Evolutionary conservation across 306 rosid genomes (phyloP).

Genomic region (Urtica urens): DNA sequence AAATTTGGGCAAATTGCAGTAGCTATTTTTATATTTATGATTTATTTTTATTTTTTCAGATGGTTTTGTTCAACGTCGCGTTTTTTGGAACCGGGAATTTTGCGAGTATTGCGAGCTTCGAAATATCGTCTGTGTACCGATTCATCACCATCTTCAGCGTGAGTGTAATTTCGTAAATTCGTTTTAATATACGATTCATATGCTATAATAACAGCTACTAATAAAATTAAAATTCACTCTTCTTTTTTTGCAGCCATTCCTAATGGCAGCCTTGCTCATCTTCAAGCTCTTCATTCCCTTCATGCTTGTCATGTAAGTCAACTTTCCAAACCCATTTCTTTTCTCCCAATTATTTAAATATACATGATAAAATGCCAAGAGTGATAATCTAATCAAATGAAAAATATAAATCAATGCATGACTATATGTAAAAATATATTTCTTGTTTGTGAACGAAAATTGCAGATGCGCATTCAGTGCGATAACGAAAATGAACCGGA

Average conservation of each 20-base stretch:
- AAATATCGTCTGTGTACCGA: slow-evolving; percentile 87
- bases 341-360: not conserved
- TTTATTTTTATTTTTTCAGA: no score
- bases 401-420: no score
- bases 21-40: no score
- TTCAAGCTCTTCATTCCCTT: slow-evolving; percentile 85
- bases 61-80: slow-evolving; percentile 74
- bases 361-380: no score
- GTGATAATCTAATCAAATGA: no score
- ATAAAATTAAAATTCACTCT: slow-evolving; percentile 16
- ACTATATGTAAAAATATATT: no score
- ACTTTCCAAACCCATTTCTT: not conserved
- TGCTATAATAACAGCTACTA: no score
- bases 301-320: slow-evolving; percentile 82
- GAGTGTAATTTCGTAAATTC: slow-evolving; percentile 32
- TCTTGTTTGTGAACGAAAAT: slow-evolving; percentile 15
- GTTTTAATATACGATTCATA: no score
- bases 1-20: no score
- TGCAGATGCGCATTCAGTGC: slow-evolving; percentile 87
- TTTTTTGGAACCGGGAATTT: slow-evolving; percentile 92
- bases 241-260: slow-evolving; percentile 62
- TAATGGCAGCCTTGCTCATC: slow-evolving; percentile 84
- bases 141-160: slow-evolving; percentile 84
- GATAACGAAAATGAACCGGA: slow-evolving; percentile 56
- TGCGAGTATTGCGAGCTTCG: slow-evolving; percentile 89